Evolutionary conservation across 331 rosid genomes (phyloP), one percentile per base, ranked within the genome.

Genomic region (Telfairia occidentalis): DNA sequence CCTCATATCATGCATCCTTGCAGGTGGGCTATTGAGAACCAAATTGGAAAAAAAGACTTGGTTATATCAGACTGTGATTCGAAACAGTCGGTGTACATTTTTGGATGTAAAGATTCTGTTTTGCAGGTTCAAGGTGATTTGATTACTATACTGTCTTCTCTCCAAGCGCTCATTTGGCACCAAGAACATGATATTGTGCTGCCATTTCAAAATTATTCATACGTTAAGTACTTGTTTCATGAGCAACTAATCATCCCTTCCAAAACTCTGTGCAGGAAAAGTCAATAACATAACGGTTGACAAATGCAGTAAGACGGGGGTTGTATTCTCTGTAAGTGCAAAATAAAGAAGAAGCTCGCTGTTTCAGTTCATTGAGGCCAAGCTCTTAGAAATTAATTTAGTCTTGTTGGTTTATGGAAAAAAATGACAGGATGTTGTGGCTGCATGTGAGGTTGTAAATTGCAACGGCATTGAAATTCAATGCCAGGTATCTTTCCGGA

Each of bases 21-120:
- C 76, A 93, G 98, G 84, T 93, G 98, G 98, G 97, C 73, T 85
- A 96, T 93, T 76, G 98, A 93, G 90, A 91, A 93, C 84, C 98
- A 93, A 86, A 87, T 86, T 77, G 97, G 92, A 70, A 85, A 77
- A 78, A 91, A 91, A 81, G 84, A 86, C 73, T 84, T 93, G 85
- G 81, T 89, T 77, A 89, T 93, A 78, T 82, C 82, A 77, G 96
- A 93, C 53, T 91, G 98, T 84, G 98, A 93, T 82, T 58, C 98
- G 66, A 93, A 85, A 70, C 98, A 93, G 76, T 93, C 98, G 57
- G 95, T 91, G 13, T 93, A 93, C 77, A 64, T 93, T 71, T 93
- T 76, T 83, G 98, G 98, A 76, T 93, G 98, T 89, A 93, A 89
- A 85, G 89, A 93, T 76, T 93, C 96, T 42, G 92, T 93, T 79